These are phyloP conservation scores for Neofusicoccum ribis DNA, from an alignment of 2,329 filamentous ascomycete species.

Conservation along the genomic window DNA sequence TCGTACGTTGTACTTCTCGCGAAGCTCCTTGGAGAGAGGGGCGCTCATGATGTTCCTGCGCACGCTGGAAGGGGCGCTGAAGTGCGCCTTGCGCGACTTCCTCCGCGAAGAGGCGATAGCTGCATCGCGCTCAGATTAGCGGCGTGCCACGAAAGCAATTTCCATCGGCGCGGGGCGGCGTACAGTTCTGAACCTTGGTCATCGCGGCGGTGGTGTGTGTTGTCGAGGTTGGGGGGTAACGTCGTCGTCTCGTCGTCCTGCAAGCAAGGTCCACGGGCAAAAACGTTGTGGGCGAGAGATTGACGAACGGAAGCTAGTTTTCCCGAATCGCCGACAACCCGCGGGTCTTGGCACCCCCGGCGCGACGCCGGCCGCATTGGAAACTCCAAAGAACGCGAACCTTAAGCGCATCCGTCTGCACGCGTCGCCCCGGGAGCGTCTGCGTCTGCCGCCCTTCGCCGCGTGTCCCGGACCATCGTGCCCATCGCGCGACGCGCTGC, in stretches of 20 bases:
- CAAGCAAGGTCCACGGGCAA: conserved; percentile 4
- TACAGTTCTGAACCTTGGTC: conserved; percentile 69
- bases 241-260: conserved; percentile 20
- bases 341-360: background rate
- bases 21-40: conserved; percentile 71
- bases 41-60: conserved; percentile 93
- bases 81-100: conserved; percentile 99
- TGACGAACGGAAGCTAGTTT: conserved; percentile 14
- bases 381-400: background rate
- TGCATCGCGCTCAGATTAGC: conserved; percentile 17
- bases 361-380: background rate
- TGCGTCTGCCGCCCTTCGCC: background rate
- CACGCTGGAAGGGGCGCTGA: conserved; percentile 88
- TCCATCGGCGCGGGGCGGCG: conserved; percentile 28
- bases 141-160: background rate
- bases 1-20: conserved; percentile 97
- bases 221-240: conserved; percentile 17
- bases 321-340: background rate
- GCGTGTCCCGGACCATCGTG: background rate
- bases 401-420: background rate
- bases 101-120: conserved; percentile 76
- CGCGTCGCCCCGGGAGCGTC: conserved; percentile 1
- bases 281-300: conserved; percentile 18
- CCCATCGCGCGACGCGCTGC: background rate
- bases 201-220: conserved; percentile 52